Evolutionary conservation across 495 filamentous ascomycete species (phyloP).

Genomic region (Tuber microsphaerosporum): DNA sequence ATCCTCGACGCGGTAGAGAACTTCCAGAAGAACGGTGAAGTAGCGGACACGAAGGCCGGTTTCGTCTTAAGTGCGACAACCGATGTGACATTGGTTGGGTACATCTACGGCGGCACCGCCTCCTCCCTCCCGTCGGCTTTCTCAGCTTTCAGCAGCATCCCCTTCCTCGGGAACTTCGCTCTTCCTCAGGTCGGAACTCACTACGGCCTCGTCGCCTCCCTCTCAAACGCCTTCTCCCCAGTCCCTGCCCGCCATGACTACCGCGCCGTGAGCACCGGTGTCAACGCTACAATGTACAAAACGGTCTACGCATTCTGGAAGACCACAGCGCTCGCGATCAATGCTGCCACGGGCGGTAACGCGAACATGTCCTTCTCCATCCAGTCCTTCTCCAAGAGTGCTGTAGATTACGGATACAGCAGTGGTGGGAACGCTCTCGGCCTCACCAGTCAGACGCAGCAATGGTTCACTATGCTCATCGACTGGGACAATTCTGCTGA

Average conservation of each 20-base stretch:
- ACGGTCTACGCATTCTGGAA: constrained; percentile 39
- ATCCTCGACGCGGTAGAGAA: constrained; percentile 27
- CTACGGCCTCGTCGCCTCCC: neutral
- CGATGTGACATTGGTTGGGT: neutral
- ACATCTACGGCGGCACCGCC: neutral
- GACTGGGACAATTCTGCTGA: constrained; percentile 17
- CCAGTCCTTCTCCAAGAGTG: constrained; percentile 32
- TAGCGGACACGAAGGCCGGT: neutral
- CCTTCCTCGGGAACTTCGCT: neutral
- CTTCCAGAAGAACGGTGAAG: constrained; percentile 22
- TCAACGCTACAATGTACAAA: constrained; percentile 40
- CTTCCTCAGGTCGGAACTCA: constrained; percentile 3
- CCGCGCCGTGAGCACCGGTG: constrained; percentile 22
- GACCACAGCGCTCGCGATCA: constrained; percentile 20
- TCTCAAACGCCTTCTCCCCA: neutral
- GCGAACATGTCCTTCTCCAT: constrained; percentile 39
- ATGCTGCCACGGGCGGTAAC: constrained; percentile 20
- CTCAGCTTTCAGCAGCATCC: constrained; percentile 7
- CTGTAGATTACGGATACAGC: constrained; percentile 16
- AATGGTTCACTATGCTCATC: constrained; percentile 12
- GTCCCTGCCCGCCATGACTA: constrained; percentile 35
- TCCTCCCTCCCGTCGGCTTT: constrained; percentile 3
- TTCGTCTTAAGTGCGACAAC: neutral
- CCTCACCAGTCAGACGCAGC: constrained; percentile 8
- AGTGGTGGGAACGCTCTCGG: constrained; percentile 12